Conservation (phyloP, 1,139 yeast species). For the Saccharomyces hybrid region DNA sequence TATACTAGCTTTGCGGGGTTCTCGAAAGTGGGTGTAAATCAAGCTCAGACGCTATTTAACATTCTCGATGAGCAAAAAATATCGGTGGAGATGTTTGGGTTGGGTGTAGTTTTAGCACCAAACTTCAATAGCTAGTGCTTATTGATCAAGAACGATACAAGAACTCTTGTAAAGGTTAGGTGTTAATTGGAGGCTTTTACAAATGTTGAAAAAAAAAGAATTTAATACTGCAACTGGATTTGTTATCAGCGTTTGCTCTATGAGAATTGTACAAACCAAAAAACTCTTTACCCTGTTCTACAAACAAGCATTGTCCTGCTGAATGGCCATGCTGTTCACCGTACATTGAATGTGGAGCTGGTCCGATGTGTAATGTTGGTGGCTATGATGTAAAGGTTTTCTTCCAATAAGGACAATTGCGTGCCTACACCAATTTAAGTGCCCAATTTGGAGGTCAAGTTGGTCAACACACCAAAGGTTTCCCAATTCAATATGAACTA, state of each 20-base stretch:
- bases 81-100: background rate
- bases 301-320: conserved; percentile 56
- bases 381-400: conserved; percentile 70
- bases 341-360: conserved; percentile 80
- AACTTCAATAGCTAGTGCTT: too few species aligned
- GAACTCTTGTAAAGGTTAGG: background rate
- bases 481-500: background rate
- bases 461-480: conserved; percentile 7
- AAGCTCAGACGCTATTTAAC: too few species aligned
- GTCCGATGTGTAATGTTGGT: conserved; percentile 69
- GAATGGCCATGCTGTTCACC: conserved; percentile 74
- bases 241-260: background rate
- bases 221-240: background rate
- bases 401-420: conserved; percentile 57
- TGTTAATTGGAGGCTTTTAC: background rate
- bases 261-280: conserved; percentile 19
- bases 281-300: conserved; percentile 39
- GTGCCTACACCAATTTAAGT: conserved; percentile 41
- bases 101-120: too few species aligned
- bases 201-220: background rate
- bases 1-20: too few species aligned
- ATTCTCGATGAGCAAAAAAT: background rate
- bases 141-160: background rate
- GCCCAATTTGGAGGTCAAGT: conserved; percentile 29
- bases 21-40: too few species aligned